phyloP scores from a whole-genome alignment of 2,329 filamentous ascomycete genomes.

The Bipolaris gigantea region DNA sequence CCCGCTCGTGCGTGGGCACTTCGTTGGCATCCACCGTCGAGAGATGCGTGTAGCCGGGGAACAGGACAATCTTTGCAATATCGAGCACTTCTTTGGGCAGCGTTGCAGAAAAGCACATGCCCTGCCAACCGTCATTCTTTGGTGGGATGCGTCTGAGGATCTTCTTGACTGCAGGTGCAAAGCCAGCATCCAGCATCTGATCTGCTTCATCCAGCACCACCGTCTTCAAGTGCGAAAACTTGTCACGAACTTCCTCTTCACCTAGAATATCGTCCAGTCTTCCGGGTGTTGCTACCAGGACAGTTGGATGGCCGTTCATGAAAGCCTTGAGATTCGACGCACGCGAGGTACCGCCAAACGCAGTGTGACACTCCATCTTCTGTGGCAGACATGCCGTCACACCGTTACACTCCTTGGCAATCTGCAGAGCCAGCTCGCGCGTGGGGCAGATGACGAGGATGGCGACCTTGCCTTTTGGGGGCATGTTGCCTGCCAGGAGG shows the following conservation, averaged over 20 bases:
- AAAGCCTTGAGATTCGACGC: conserved; percentile 40
- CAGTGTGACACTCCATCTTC: conserved; percentile 50
- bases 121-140: conserved; percentile 54
- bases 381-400: conserved; percentile 47
- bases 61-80: conserved; percentile 50
- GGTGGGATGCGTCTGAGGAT: conserved; percentile 56
- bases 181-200: conserved; percentile 56
- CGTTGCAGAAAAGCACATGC: conserved; percentile 54
- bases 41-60: conserved; percentile 47
- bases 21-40: conserved; percentile 51
- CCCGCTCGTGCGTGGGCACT: conserved; percentile 51
- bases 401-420: conserved; percentile 51
- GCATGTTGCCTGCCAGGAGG: conserved; percentile 42
- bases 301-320: conserved; percentile 42
- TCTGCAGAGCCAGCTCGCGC: conserved; percentile 54
- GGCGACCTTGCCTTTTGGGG: conserved; percentile 45
- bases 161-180: conserved; percentile 55
- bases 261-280: conserved; percentile 53
- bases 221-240: conserved; percentile 50
- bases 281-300: conserved; percentile 54
- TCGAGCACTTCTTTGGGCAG: conserved; percentile 50
- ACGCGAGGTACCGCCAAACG: conserved; percentile 47
- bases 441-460: conserved; percentile 54
- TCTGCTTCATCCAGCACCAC: conserved; percentile 51
- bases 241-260: conserved; percentile 49